These are phyloP conservation scores for Martiniozyma abietophila DNA, from an alignment of 805 yeast genomes.

Conservation along the genomic window DNA sequence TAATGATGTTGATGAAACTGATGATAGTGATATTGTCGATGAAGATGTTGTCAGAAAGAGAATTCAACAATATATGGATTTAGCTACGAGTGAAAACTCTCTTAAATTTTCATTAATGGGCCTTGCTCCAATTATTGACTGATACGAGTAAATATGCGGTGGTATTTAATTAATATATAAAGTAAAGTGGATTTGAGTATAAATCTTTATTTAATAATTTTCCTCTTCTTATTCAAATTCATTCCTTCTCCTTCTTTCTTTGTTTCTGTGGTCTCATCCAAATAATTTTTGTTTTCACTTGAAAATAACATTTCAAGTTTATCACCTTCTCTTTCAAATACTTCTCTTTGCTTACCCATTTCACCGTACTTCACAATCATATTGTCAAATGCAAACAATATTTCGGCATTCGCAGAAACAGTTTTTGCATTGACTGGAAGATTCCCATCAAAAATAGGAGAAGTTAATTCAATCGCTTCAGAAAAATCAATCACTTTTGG, in stretches of 20 bases:
- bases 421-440: conserved; percentile 12
- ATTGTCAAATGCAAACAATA: conserved; percentile 56
- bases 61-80: conserved; percentile 57
- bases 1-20: background rate
- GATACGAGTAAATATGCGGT: conserved; percentile 3
- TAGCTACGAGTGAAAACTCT: conserved; percentile 49
- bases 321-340: conserved; percentile 23
- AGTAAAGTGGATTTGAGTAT: background rate
- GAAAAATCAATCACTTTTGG: conserved; percentile 12
- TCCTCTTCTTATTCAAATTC: background rate
- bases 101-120: conserved; percentile 73
- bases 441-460: conserved; percentile 17
- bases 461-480: conserved; percentile 14
- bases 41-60: conserved; percentile 41
- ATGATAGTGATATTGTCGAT: conserved; percentile 47
- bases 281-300: conserved; percentile 19
- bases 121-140: conserved; percentile 47
- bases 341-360: conserved; percentile 28
- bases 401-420: conserved; percentile 21
- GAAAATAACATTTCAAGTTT: conserved; percentile 20
- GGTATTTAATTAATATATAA: conserved; percentile 2
- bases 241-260: background rate
- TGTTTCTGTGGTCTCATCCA: conserved; percentile 3
- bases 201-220: background rate
- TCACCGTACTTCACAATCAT: conserved; percentile 42